These are phyloP conservation scores for Prunus mira DNA, from an alignment of 306 rosid genomes.

Conservation along the genomic window DNA sequence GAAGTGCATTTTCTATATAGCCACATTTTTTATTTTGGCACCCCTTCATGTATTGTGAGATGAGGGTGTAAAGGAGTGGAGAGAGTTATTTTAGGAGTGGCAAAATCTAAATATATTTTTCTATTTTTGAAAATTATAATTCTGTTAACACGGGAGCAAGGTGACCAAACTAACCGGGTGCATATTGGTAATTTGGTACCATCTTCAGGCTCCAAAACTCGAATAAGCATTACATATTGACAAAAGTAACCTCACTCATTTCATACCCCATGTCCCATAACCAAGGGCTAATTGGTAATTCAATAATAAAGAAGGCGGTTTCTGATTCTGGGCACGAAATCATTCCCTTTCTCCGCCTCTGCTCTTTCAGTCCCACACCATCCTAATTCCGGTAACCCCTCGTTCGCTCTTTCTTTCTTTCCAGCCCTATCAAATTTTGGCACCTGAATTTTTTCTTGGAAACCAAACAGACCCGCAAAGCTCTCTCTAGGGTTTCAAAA, in stretches of 20 bases:
- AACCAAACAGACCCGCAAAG: neutral
- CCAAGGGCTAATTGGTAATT: neutral
- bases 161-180: neutral
- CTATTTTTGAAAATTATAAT: neutral
- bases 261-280: accelerated
- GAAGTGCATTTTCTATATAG: neutral
- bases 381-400: neutral
- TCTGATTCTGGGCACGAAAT: neutral
- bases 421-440: neutral
- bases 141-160: neutral
- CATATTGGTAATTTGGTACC: neutral
- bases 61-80: neutral
- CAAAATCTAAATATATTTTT: neutral
- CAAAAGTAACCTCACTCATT: neutral
- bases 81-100: neutral
- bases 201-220: neutral
- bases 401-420: neutral
- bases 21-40: neutral
- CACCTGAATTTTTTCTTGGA: neutral
- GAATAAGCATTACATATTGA: neutral
- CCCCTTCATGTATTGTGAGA: too few species aligned
- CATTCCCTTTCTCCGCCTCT: neutral
- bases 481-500: neutral
- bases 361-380: neutral
- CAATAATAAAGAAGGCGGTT: neutral